A percentile compares a stretch with the other conserved stretches of the same genome.
Conservation (phyloP, 176 grass and related monocot species). For the Guadua angustifolia region DNA sequence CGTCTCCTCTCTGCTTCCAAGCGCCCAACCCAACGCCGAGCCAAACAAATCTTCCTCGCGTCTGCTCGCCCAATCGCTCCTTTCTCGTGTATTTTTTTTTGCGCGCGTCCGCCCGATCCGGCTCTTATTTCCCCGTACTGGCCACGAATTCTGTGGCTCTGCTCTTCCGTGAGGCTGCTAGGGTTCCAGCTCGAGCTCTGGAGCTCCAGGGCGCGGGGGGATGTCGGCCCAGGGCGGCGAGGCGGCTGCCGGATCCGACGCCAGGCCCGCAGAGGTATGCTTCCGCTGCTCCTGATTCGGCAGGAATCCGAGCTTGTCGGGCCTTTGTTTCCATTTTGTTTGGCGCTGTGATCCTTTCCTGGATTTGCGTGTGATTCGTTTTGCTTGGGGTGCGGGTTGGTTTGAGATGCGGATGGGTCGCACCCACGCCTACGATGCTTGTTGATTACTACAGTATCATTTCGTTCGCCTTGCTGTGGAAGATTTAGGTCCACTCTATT, state of each 20-base stretch:
- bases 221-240: constrained; percentile 65
- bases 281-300: constrained; percentile 9
- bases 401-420: background rate
- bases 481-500: background rate
- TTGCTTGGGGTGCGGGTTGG: background rate
- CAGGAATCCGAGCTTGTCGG: background rate
- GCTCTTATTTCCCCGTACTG: background rate
- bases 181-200: constrained; percentile 33
- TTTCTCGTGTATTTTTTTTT: background rate
- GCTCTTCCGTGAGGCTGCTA: background rate
- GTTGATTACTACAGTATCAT: background rate
- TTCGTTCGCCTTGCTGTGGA: background rate
- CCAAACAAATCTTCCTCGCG: background rate
- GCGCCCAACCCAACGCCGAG: background rate
- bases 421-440: background rate
- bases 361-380: background rate
- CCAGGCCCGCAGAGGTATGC: constrained; percentile 52
- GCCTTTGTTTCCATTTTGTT: background rate
- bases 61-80: background rate
- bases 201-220: background rate
- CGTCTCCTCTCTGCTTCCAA: background rate
- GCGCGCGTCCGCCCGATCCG: background rate
- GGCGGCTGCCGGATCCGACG: constrained; percentile 41
- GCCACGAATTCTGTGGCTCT: background rate
- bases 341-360: background rate